Conservation (phyloP, 2,329 filamentous ascomycete genomes). For the Ophiocordyceps robertsii region DNA sequence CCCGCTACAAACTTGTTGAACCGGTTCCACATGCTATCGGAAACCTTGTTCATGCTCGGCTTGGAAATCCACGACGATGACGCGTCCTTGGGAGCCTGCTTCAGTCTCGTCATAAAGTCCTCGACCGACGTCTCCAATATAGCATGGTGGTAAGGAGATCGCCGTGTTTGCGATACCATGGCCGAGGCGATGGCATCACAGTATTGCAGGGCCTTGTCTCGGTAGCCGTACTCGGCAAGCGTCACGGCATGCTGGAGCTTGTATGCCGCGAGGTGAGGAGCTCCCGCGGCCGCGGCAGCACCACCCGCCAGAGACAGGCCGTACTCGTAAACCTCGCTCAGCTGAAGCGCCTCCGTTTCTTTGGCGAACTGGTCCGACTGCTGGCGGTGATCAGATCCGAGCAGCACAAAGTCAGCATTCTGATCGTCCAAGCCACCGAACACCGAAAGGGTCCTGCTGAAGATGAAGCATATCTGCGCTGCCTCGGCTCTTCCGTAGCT, state of each 20-base stretch:
- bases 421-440: slow-evolving; percentile 78
- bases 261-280: slow-evolving; percentile 79
- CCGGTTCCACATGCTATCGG: slow-evolving; percentile 75
- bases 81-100: slow-evolving; percentile 70
- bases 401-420: slow-evolving; percentile 62
- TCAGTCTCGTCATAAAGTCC: slow-evolving; percentile 70
- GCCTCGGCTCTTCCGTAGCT: slow-evolving; percentile 84
- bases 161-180: slow-evolving; percentile 67
- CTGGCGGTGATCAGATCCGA: slow-evolving; percentile 71
- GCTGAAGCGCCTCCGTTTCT: slow-evolving; percentile 73
- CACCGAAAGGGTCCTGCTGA: slow-evolving; percentile 56
- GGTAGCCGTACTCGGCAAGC: slow-evolving; percentile 71
- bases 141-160: slow-evolving; percentile 76
- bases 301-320: slow-evolving; percentile 58
- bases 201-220: slow-evolving; percentile 76
- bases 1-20: slow-evolving; percentile 96
- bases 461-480: slow-evolving; percentile 86
- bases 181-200: slow-evolving; percentile 70
- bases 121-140: slow-evolving; percentile 64
- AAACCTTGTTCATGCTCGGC: slow-evolving; percentile 91
- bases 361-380: slow-evolving; percentile 59
- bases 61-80: slow-evolving; percentile 85
- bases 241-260: slow-evolving; percentile 80
- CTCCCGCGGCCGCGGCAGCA: slow-evolving; percentile 34
- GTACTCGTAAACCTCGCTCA: slow-evolving; percentile 96